Base-by-base conservation (phyloP, 2,329 filamentous ascomycete genomes). In the Neopestalotiopsis sp. region DNA sequence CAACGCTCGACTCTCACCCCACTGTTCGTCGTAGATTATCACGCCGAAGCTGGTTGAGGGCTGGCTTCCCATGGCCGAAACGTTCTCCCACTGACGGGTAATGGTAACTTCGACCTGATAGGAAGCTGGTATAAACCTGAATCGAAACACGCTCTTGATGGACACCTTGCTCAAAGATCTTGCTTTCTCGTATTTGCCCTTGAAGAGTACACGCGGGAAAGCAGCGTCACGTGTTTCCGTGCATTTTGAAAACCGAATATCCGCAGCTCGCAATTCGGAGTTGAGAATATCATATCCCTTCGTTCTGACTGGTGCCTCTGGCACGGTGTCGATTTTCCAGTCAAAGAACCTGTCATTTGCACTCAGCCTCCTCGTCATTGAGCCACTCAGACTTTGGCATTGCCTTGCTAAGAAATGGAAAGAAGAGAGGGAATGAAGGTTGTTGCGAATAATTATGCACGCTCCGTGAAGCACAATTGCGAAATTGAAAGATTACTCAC, bases 81-180 rank as follows among this genome's bases (percentile, higher is more conserved):
- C 72, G 64, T 40, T 71, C 57, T 68, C 42, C 78, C 80, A 81
- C 24, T 76, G 73, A 38, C 78, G 79, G 68, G 79, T 78, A 20
- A 81, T 71, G 6, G 76, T 71, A 14, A 84, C 71, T 65, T 83
- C 77, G 14, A 83, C 69, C 10, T 73, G 67, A 61, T 81, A 83
- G 4, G 73, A 70, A 1, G 74, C 76, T 2, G 68, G 40, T 56
- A 75, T 75, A 73, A 75, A 81, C 28, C 74, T 70, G 56, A 77
- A 81, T 4, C 72, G 74, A 74, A 79, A 81, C 1, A 76, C 68
- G 4, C 76, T 78, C 62, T 78, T 81, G n/a, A 79, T 76, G 1
- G 74, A 69, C 1, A 81, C 67, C 1, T 73, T 67, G 49, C 78
- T 74, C 66, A 83, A 74, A 1, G 70, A 14, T 45, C 71, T 38